These are phyloP conservation scores for Miamiensis avidus DNA, from an alignment of 169 alveolate genomes.

Conservation along the genomic window DNA sequence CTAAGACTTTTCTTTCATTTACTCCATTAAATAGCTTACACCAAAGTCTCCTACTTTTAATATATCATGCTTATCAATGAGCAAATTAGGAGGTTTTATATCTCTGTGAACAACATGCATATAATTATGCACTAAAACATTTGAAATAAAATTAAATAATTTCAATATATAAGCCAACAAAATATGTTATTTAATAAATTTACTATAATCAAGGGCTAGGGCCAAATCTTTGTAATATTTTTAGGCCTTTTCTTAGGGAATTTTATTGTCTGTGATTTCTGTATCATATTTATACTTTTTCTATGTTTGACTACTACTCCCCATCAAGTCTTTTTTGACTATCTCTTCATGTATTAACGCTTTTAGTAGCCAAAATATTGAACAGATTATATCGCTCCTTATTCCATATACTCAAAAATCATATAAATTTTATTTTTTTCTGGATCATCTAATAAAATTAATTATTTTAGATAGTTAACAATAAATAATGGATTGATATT, in stretches of 20 bases:
- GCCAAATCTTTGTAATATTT: constrained; percentile 9
- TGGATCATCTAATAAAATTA: not conserved
- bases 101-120: constrained; percentile 60
- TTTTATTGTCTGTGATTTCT: not conserved
- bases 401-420: not conserved
- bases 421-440: no score
- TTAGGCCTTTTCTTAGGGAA: not conserved
- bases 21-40: constrained; percentile 40
- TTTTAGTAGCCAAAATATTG: not conserved
- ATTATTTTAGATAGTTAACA: not conserved
- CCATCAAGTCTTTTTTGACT: not conserved
- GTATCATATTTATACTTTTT: not conserved
- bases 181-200: not conserved
- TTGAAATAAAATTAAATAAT: constrained; percentile 18
- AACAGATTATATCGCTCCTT: not conserved
- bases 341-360: not conserved
- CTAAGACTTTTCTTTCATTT: constrained; percentile 23
- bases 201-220: constrained; percentile 28
- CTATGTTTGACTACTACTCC: not conserved
- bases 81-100: constrained; percentile 59
- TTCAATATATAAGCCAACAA: not conserved
- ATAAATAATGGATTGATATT: no score
- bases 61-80: constrained; percentile 46
- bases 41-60: constrained; percentile 64
- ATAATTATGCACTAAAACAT: constrained; percentile 51